Evolutionary conservation across 768 basidiomycete genomes (phyloP).

Genomic region (Boletus sensibilis): DNA sequence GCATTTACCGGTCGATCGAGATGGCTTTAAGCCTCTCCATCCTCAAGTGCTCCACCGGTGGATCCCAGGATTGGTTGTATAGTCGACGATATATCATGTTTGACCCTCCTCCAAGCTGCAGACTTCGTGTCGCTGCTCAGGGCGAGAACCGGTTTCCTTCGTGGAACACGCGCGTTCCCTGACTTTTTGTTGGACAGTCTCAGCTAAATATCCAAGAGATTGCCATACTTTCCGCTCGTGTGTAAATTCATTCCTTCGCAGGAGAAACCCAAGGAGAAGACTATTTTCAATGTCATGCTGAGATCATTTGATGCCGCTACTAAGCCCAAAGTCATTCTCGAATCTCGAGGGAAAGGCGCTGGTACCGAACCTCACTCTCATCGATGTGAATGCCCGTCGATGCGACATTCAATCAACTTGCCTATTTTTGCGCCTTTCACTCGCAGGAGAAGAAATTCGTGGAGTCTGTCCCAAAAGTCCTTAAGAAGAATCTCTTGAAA

Average conservation of each 20-base stretch:
- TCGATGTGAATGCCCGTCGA: slow-evolving; percentile 68
- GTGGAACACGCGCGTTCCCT: neutral
- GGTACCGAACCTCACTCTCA: slow-evolving; percentile 93
- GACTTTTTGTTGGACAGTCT: slow-evolving; percentile 48
- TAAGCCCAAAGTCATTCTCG: slow-evolving; percentile 97
- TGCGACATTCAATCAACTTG: neutral
- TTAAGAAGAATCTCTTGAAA: slow-evolving; percentile 94
- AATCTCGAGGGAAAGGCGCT: slow-evolving; percentile 96
- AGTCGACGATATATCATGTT: slow-evolving; percentile 87
- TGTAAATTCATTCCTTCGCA: slow-evolving; percentile 33
- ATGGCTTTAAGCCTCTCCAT: slow-evolving; percentile 50
- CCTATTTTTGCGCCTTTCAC: neutral
- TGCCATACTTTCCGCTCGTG: slow-evolving; percentile 75
- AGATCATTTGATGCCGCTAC: slow-evolving; percentile 89
- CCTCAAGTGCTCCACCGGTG: slow-evolving; percentile 38
- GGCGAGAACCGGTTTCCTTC: slow-evolving; percentile 42
- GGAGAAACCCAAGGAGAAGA: slow-evolving; percentile 99
- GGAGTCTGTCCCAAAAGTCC: slow-evolving; percentile 85
- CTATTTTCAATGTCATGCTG: slow-evolving; percentile 91
- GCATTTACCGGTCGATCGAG: slow-evolving; percentile 45
- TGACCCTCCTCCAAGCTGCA: slow-evolving; percentile 91
- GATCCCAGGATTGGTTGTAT: slow-evolving; percentile 76
- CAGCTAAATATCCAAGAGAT: slow-evolving; percentile 97
- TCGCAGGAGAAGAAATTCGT: slow-evolving; percentile 97
- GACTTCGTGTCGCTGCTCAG: slow-evolving; percentile 92